Conservation (phyloP, 768 basidiomycete genomes). For the Porpolomopsis calyptriformis region DNA sequence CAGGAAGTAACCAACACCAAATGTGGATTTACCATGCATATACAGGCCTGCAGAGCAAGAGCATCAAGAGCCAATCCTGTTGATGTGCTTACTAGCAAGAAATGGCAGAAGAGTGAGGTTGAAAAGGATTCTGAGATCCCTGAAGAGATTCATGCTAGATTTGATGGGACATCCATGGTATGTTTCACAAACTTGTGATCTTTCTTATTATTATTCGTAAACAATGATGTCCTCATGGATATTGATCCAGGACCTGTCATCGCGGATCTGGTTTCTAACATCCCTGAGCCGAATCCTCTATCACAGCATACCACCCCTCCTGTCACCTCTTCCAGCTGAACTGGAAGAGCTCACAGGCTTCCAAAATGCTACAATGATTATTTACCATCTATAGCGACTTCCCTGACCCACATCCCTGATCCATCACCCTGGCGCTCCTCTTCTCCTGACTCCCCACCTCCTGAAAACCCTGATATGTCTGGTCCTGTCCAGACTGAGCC, state of each 20-base stretch:
- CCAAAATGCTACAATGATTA: background rate
- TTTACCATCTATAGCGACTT: conserved; percentile 6
- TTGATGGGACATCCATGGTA: too few species aligned
- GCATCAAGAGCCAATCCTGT: too few species aligned
- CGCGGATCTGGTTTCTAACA: background rate
- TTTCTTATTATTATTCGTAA: too few species aligned
- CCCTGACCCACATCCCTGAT: conserved; percentile 15
- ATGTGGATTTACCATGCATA: too few species aligned
- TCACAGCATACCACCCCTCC: background rate
- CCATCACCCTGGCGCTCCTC: conserved; percentile 3
- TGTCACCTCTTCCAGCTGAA: background rate
- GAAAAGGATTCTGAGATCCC: too few species aligned
- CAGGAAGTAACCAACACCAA: too few species aligned
- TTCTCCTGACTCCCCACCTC: conserved; percentile 14
- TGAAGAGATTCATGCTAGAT: too few species aligned
- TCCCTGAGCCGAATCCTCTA: background rate
- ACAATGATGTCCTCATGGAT: too few species aligned
- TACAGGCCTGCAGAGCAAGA: too few species aligned
- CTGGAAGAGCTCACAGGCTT: background rate
- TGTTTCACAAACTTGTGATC: too few species aligned
- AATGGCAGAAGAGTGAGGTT: background rate
- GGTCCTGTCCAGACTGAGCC: conserved; percentile 9
- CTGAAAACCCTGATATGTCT: conserved; percentile 11
- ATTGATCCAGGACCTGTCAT: too few species aligned
- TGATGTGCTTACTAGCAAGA: too few species aligned